Conservation (phyloP, 1,284 basidiomycete genomes). For the Cryptococcus sp. region DNA sequence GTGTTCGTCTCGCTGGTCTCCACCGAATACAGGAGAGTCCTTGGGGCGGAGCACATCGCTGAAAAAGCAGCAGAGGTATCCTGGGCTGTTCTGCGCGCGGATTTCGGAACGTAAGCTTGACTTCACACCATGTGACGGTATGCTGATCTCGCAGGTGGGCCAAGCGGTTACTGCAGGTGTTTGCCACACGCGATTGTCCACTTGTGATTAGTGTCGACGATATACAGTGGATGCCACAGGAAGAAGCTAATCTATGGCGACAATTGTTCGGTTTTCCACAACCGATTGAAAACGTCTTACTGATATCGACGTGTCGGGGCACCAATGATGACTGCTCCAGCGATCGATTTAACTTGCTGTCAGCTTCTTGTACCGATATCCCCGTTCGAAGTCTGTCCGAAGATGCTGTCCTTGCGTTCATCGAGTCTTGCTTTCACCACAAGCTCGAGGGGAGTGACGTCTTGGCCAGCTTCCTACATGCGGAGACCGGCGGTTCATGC, state of each 20-base stretch:
- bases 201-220: conserved; percentile 41
- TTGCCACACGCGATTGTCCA: conserved; percentile 30
- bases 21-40: conserved; percentile 20
- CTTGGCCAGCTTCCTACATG: conserved; percentile 24
- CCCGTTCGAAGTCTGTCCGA: conserved; percentile 20
- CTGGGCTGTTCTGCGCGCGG: conserved; percentile 15
- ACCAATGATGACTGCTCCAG: not conserved
- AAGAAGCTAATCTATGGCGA: conserved; percentile 27
- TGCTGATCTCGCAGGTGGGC: not conserved
- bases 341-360: conserved; percentile 7
- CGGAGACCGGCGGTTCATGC: conserved; percentile 28
- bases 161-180: conserved; percentile 26
- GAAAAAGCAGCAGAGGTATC: conserved; percentile 10
- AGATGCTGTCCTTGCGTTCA: conserved; percentile 16
- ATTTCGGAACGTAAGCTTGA: not conserved
- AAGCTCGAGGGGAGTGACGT: conserved; percentile 8
- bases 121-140: not conserved
- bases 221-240: conserved; percentile 35
- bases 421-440: conserved; percentile 21
- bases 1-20: conserved; percentile 33
- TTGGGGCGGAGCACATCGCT: conserved; percentile 9
- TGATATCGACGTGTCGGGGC: conserved; percentile 27
- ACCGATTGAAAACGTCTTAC: conserved; percentile 23
- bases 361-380: conserved; percentile 4
- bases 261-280: conserved; percentile 15